Conservation (phyloP, 2,329 filamentous ascomycete species). For the Talaromyces albobiverticillius region DNA sequence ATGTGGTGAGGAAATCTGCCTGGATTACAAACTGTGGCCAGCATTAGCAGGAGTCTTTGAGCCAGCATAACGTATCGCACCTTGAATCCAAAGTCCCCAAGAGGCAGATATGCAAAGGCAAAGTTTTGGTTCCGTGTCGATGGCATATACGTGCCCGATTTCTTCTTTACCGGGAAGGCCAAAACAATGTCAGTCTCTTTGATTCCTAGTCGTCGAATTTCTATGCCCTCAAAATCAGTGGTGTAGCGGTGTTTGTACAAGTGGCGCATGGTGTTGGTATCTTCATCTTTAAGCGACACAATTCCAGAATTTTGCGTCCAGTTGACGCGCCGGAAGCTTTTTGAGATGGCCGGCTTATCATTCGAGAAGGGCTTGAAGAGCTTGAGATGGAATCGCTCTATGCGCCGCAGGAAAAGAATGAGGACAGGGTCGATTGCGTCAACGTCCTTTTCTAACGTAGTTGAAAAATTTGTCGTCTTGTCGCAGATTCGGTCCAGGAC, state of each 20-base stretch:
- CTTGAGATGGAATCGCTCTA: constrained; percentile 8
- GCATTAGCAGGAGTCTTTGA: constrained; percentile 6
- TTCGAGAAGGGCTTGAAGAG: background rate
- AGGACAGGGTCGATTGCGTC: constrained; percentile 9
- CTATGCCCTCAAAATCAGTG: background rate
- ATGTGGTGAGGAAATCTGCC: constrained; percentile 10
- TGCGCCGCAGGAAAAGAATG: constrained; percentile 9
- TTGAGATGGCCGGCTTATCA: constrained; percentile 3
- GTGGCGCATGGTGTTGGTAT: constrained; percentile 5
- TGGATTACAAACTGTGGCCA: constrained; percentile 8
- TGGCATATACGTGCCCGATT: constrained; percentile 1
- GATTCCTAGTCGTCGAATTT: constrained; percentile 6
- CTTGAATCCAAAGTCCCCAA: constrained; percentile 12
- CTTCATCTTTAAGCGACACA: constrained; percentile 9
- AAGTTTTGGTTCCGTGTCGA: constrained; percentile 6
- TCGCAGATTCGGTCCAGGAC: constrained; percentile 10
- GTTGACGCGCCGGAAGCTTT: constrained; percentile 6
- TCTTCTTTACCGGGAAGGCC: constrained; percentile 3
- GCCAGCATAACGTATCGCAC: constrained; percentile 5
- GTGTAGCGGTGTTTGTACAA: constrained; percentile 3
- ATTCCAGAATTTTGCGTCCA: constrained; percentile 4
- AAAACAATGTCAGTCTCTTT: constrained; percentile 8
- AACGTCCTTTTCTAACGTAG: constrained; percentile 5
- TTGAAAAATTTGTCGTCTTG: constrained; percentile 7
- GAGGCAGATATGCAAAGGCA: constrained; percentile 12